Conservation (phyloP, 1,139 yeast species). For the Magnusiomyces magnusii region DNA sequence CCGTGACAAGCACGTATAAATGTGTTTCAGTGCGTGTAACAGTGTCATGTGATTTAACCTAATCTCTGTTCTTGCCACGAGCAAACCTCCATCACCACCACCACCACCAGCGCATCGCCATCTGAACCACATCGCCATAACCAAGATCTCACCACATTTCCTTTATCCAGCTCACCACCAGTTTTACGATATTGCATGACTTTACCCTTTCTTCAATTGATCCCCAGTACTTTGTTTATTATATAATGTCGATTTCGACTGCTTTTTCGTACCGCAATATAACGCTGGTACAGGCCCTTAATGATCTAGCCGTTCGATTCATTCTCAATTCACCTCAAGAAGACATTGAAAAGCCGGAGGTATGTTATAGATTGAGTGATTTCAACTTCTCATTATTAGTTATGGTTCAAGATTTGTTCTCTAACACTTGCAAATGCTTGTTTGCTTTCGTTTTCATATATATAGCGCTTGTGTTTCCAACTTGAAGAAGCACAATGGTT, state of each 20-base stretch:
- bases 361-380: conserved; percentile 8
- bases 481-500: conserved; percentile 99
- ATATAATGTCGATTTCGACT: conserved; percentile 23
- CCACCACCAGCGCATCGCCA: no score
- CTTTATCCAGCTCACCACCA: conserved; percentile 28
- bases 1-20: background rate
- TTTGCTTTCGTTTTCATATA: background rate
- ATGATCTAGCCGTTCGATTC: conserved; percentile 83
- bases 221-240: conserved; percentile 19
- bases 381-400: no score
- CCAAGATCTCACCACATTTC: background rate
- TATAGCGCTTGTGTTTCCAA: conserved; percentile 74
- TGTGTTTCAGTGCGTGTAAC: no score
- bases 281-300: conserved; percentile 68
- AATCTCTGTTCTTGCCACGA: no score
- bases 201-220: conserved; percentile 29
- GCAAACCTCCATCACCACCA: no score
- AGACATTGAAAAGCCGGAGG: conserved; percentile 75
- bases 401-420: no score
- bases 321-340: conserved; percentile 88
- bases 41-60: no score
- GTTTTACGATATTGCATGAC: background rate
- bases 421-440: background rate
- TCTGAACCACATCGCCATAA: conserved; percentile 48
- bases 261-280: conserved; percentile 24